Evolutionary conservation across 192 early-diverging fungal species (phyloP), one percentile per base, ranked within the genome.

Genomic region (Thamnidium elegans): DNA sequence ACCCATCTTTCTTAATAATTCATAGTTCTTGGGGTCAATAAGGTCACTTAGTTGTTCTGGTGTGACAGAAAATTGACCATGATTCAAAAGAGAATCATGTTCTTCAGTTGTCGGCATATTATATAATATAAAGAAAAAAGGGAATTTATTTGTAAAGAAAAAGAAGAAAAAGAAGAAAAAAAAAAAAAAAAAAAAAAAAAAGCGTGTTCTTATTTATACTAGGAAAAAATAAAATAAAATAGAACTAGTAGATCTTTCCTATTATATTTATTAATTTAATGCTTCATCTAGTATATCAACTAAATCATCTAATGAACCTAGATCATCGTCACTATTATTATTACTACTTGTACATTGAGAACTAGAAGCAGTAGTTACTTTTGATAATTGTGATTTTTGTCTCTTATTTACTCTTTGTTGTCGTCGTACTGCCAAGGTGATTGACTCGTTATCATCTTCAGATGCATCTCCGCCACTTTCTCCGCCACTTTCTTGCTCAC

Each of bases 1-100:
- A 39, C 90, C 90, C 26, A 86, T 72, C 45, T 84, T 61, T 10
- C 66, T 67, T 10, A 89, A 84, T 32, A 75, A 70, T 1, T 77
- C 78, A 31, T 78, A 77, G 72, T 87, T 78, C 73, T 87, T 90
- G 20, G 86, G 82, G 59, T 91, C 90, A 21, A 89, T 76, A 59
- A 91, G 66, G 5, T 76, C 68, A 3, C 77, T 71, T 55, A 91
- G 72, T 23, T 59, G 11, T 15, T 59, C 21, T 15, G 58, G 19
- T 7, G 36, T 43, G 2, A 59, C 13, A 3, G 3, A 13, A 19
- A 17, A 48, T 15, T 48, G 46, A 48, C 46, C 17, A 19, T 48
- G 15, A 15, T 48, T 9, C 13, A 48, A 13, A 14, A 48, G 46
- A 7, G 46, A 19, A 13, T 10, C 9, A 9, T 48, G 11, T 15